phyloP scores from a whole-genome alignment of 2,329 filamentous ascomycete species.

The Waltergamsia citrina region DNA sequence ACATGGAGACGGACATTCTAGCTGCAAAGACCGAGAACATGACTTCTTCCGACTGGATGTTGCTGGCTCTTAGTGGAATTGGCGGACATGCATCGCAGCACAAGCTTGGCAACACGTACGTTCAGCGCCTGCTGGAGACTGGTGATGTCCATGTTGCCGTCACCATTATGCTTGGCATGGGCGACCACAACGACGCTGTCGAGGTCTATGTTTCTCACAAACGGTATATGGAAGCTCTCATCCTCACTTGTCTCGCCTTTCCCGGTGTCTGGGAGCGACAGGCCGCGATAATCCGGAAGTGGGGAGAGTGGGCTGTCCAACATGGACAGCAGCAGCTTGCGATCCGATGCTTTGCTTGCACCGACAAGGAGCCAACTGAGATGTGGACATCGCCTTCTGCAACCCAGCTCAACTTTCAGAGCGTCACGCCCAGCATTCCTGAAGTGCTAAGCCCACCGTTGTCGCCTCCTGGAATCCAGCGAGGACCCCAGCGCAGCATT shows the following conservation, averaged over 20 bases:
- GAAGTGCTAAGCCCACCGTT: conserved; percentile 60
- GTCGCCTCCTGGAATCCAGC: conserved; percentile 60
- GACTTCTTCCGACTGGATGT: conserved; percentile 94
- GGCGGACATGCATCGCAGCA: conserved; percentile 68
- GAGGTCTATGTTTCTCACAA: conserved; percentile 92
- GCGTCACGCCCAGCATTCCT: conserved; percentile 43
- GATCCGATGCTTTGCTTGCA: conserved; percentile 88
- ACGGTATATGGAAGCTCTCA: conserved; percentile 84
- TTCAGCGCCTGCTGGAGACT: conserved; percentile 79
- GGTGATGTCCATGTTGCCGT: conserved; percentile 88
- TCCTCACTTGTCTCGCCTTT: conserved; percentile 75
- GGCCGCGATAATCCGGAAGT: conserved; percentile 79
- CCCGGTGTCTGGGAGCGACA: conserved; percentile 88
- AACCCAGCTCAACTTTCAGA: conserved; percentile 47
- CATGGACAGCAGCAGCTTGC: conserved; percentile 84
- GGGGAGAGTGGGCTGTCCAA: conserved; percentile 86
- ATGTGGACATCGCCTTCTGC: conserved; percentile 84
- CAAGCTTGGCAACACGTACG: conserved; percentile 82
- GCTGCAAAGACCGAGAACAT: conserved; percentile 74
- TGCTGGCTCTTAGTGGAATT: conserved; percentile 84
- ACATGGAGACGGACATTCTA: conserved; percentile 74
- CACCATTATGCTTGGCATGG: conserved; percentile 85
- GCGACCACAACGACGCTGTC: conserved; percentile 87
- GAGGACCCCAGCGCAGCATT: conserved; percentile 51
- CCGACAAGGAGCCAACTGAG: conserved; percentile 73